A percentile compares a stretch with the other conserved stretches of the same genome.
Evolutionary conservation across 495 filamentous ascomycete genomes (phyloP).

Genomic region (Extremus antarcticus): DNA sequence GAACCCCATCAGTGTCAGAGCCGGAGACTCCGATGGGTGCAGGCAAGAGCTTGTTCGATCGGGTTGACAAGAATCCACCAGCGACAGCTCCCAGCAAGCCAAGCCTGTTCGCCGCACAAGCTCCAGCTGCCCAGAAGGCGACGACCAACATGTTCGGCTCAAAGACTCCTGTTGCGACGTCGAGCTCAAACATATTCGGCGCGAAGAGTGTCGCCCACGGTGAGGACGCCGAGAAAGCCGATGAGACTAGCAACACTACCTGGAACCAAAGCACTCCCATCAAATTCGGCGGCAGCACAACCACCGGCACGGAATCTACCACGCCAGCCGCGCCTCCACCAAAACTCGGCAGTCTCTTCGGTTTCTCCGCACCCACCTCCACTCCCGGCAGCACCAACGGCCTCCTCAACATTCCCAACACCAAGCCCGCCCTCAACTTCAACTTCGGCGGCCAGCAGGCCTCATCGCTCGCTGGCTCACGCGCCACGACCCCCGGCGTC

Average conservation of each 20-base stretch:
- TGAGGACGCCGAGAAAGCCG: background rate
- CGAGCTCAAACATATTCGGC: slow-evolving; percentile 2
- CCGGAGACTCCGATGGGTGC: background rate
- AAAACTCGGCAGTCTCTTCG: slow-evolving; percentile 10
- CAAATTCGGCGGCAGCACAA: slow-evolving; percentile 16
- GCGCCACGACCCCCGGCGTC: slow-evolving; percentile 22
- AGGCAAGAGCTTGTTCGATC: slow-evolving; percentile 18
- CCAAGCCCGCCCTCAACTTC: slow-evolving; percentile 14
- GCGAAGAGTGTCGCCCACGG: background rate
- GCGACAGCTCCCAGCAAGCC: slow-evolving; percentile 7
- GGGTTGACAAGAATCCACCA: slow-evolving; percentile 3
- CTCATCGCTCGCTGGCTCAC: slow-evolving; percentile 9
- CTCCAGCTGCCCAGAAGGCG: background rate
- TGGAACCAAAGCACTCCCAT: slow-evolving; percentile 21
- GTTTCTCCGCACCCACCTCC: slow-evolving; percentile 2
- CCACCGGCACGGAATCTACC: slow-evolving; percentile 4
- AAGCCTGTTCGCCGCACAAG: background rate
- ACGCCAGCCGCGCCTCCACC: slow-evolving; percentile 16
- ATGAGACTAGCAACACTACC: slow-evolving; percentile 13
- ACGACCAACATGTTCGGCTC: background rate
- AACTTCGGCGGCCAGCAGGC: slow-evolving; percentile 13
- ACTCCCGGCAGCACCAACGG: background rate
- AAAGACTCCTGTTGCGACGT: background rate
- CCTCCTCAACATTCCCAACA: slow-evolving; percentile 4
- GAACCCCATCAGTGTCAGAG: background rate